Base-by-base conservation (phyloP, 495 filamentous ascomycete genomes). In the Trichoderma parareesei region DNA sequence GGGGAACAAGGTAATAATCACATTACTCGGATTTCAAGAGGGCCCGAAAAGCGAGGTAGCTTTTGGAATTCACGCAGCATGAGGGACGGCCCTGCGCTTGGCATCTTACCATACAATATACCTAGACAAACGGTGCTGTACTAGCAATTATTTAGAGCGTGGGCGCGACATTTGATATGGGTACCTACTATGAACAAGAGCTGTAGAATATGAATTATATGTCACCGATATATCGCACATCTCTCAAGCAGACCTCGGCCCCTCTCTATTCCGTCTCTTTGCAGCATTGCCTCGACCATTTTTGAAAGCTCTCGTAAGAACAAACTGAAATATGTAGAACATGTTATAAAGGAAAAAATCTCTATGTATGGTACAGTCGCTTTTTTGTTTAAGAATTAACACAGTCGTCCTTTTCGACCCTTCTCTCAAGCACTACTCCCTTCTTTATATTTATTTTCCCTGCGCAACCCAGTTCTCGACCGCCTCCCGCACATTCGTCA, bases 401-500 rank as follows among this genome's bases (percentile, higher is more conserved):
- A 57, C 20, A 57, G 9, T 8, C 20, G 18, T 55, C 5, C 5
- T 4, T 49, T 49, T 49, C n/a, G 16, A 16, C 11, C 4, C 44
- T 27, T 60, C 53, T 18, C 1, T 2, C 60, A 10, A 27, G 27
- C 27, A 27, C 27, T 27, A 0, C 27, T 27, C 11, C 4, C 44
- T 27, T 44, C 53, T 18, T 3, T 2, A 60, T 11, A 1, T 67
- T 71, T 74, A 90, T 81, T 88, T 89, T 53, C 91, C 91, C 82
- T 96, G 93, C 78, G 85, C 90, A 44, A 98, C 90, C 89, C 93
- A 89, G 43, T 85, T 87, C 80, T 97, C 92, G 46, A 96, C 74
- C 67, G 80, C 81, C 77, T 90, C 88, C 68, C 92, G 82, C 60
- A 81, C 85, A 33, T 86, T 82, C 60, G 76, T 81, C 61, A 97